Evolutionary conservation across 768 basidiomycete genomes (phyloP), one percentile per base, ranked within the genome.

Genomic region (Sporobolomyces roseus): DNA sequence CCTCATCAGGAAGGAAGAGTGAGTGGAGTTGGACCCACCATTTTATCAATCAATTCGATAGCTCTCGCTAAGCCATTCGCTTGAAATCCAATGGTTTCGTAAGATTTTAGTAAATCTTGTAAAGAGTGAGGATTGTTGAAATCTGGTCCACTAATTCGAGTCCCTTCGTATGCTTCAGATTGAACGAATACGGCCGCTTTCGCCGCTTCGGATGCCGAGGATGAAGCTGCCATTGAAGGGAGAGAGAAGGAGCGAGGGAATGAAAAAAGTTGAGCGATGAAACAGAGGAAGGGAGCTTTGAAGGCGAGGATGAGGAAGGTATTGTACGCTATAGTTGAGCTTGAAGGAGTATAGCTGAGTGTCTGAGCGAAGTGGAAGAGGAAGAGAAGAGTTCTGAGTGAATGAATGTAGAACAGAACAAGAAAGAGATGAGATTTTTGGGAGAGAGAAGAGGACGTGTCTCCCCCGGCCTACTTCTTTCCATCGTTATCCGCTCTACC

Each of bases 41-140:
- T 99, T 76, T 86, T 86, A 78, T 98, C 87, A 32, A 98, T 89
- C 60, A 96, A 88, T 33, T 88, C 84, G 50, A 97, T 90, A 2
- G 93, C 94, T 73, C 83, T 85, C 3, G 89, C 89, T 3, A 99
- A 80, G 65, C 90, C 91, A 61, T 87, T 93, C n/a, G 96, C 96
- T 78, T 99, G 96, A 77, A 98, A 99, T 25, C 96, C 96, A 60
- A 97, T 96, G 38, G 87, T 84, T 76, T 89, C 86, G 80, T 96
- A 99, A 75, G 85, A 87, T 41, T 80, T 77, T 45, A 99, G 79
- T 71, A 99, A 84, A 41, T 84, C 80, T 50, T 87, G 81, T 32
- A 99, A 81, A 53, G 85, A 85, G 27, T 85, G 76, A 1, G 82
- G 78, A n/a, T 84, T 77, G 70, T 90, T 88, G 74, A 98, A 89